Base-by-base conservation (phyloP, 2,329 filamentous ascomycete species). In the Paraphoma sp. region DNA sequence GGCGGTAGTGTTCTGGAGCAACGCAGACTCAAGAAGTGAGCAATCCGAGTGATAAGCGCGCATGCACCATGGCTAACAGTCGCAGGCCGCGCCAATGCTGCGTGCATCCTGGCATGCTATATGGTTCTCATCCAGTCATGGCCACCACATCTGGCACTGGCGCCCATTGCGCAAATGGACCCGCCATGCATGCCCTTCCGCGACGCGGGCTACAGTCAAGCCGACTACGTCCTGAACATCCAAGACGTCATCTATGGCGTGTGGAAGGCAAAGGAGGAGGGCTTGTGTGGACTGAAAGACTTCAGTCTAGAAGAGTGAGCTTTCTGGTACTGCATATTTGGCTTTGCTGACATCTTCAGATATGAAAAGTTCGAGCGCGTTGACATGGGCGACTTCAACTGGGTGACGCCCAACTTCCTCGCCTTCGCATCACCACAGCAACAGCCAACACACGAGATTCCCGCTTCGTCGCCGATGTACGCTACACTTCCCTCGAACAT, bases 361-460 rank as follows among this genome's bases (percentile, higher is more conserved):
- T 99, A 99, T 76, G 95, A 99, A 80, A 90, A 87, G 75, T 99
- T 87, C 70, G 95, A 99, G 81, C 87, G 95, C 56, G 95, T 99
- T 17, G 95, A 99, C 76, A 93, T 97, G 83, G 95, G 95, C 62
- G 95, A 99, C 80, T 99, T 99, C 89, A 99, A 99, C 86, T 99
- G 95, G 95, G 86, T 99, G 56, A 96, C 93, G 6, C 93, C 94
- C 8, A 84, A 93, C 72, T 99, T 99, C 80, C 86, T 99, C 49
- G 95, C 95, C 18, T 98, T 99, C 76, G 95, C 95, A 44, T 98
- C 94, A 17, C 95, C 95, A 10, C 93, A 98, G 77, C 89, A 93
- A 70, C 84, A 86, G 54, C 91, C 93, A 5, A 86, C 90, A 11
- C 84, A 87, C 53, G 88, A 89, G 60, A 88, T 97, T 54, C 84